These are phyloP conservation scores for Zymoseptoria passerinii DNA, from an alignment of 2,329 filamentous ascomycete species.

Conservation along the genomic window DNA sequence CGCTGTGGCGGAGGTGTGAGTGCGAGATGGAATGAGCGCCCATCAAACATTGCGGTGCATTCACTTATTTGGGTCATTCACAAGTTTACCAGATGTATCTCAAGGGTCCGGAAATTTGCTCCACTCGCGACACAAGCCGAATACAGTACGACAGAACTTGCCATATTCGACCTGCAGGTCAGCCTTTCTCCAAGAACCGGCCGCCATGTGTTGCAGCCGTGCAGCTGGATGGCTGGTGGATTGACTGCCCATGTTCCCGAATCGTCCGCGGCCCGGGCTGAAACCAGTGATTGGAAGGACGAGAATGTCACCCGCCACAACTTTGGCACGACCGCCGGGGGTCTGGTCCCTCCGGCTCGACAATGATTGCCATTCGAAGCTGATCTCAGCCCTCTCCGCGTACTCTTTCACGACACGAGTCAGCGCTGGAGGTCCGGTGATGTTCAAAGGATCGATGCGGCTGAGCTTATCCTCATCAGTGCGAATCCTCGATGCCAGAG, in stretches of 20 bases:
- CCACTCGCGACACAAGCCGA: conserved; percentile 6
- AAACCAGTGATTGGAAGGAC: conserved; percentile 7
- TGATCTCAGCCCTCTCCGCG: not conserved
- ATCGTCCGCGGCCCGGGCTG: conserved; percentile 5
- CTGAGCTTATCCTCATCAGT: not conserved
- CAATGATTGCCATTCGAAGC: conserved; percentile 3
- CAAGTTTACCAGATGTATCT: not conserved
- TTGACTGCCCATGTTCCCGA: conserved; percentile 6
- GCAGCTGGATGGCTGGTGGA: not conserved
- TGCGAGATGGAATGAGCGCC: not conserved
- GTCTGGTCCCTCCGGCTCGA: not conserved
- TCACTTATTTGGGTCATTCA: not conserved
- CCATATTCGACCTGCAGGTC: conserved; percentile 3
- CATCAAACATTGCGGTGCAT: not conserved
- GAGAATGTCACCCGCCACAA: conserved; percentile 2
- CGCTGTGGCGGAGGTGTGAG: not conserved
- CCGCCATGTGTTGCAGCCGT: conserved; percentile 2
- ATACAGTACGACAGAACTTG: conserved; percentile 5
- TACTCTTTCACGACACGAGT: conserved; percentile 1
- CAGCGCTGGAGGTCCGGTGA: conserved; percentile 6
- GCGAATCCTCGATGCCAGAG: not conserved
- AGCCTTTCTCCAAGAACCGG: conserved; percentile 3
- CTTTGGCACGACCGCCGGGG: not conserved
- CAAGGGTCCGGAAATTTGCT: conserved; percentile 38
- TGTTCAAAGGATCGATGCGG: conserved; percentile 4